These are phyloP conservation scores for Stagonosporopsis rhizophila DNA, from an alignment of 2,329 filamentous ascomycete species.

Conservation along the genomic window DNA sequence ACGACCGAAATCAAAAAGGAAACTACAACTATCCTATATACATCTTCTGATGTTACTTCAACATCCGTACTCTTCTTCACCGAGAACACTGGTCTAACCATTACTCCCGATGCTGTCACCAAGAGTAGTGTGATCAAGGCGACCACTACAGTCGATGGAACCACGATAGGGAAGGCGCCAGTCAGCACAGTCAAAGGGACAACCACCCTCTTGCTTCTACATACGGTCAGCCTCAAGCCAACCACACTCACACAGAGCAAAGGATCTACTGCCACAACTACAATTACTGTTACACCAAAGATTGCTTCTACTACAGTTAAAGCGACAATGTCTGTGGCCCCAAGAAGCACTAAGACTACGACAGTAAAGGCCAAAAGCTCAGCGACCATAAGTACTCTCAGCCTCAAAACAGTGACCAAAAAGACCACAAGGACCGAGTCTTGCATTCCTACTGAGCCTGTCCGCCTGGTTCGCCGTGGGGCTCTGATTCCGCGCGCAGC, in stretches of 20 bases:
- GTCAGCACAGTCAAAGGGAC: slow-evolving; percentile 24
- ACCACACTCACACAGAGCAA: slow-evolving; percentile 33
- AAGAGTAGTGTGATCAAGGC: slow-evolving; percentile 24
- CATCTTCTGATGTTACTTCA: slow-evolving; percentile 34
- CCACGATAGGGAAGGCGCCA: slow-evolving; percentile 22
- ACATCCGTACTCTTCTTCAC: slow-evolving; percentile 34
- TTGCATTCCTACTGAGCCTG: slow-evolving; percentile 35
- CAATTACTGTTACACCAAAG: slow-evolving; percentile 25
- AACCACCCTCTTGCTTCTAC: slow-evolving; percentile 29
- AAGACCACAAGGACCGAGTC: slow-evolving; percentile 35
- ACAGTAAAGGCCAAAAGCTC: slow-evolving; percentile 30
- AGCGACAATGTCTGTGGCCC: slow-evolving; percentile 18
- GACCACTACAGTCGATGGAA: slow-evolving; percentile 15
- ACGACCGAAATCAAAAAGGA: slow-evolving; percentile 26
- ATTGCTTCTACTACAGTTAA: slow-evolving; percentile 21
- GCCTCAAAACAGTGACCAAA: slow-evolving; percentile 39
- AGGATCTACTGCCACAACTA: slow-evolving; percentile 26
- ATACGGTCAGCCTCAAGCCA: slow-evolving; percentile 34
- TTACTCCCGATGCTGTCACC: slow-evolving; percentile 24
- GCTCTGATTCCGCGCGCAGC: slow-evolving; percentile 24
- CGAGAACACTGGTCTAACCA: slow-evolving; percentile 26
- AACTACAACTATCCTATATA: slow-evolving; percentile 37
- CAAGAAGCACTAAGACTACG: slow-evolving; percentile 33
- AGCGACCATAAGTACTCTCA: slow-evolving; percentile 26
- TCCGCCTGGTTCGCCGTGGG: slow-evolving; percentile 23